Conservation (phyloP, 2,329 filamentous ascomycete genomes). For the Dactylonectria macrodidyma region DNA sequence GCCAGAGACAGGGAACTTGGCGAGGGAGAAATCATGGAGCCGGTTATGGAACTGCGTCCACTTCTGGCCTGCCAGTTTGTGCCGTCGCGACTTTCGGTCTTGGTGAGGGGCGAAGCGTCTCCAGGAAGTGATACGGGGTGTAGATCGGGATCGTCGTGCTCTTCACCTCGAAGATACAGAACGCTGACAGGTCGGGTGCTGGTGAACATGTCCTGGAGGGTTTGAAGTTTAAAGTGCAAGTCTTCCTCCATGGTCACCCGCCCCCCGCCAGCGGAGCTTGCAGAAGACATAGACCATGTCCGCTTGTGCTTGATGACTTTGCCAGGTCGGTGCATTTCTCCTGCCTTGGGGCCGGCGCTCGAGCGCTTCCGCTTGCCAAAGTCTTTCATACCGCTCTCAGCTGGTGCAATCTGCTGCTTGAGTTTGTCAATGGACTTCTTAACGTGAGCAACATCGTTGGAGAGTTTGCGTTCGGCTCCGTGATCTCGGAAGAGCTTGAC, state of each 20-base stretch:
- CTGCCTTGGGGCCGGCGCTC: constrained; percentile 62
- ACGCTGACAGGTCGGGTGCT: constrained; percentile 85
- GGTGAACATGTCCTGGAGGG: constrained; percentile 89
- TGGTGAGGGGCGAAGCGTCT: constrained; percentile 74
- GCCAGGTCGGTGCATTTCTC: constrained; percentile 74
- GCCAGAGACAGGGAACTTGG: constrained; percentile 76
- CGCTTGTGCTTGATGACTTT: constrained; percentile 93
- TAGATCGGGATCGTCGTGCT: constrained; percentile 84
- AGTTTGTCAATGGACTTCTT: constrained; percentile 98
- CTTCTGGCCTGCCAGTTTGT: constrained; percentile 67
- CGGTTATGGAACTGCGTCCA: constrained; percentile 70
- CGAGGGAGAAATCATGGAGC: constrained; percentile 76
- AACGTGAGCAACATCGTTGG: constrained; percentile 94
- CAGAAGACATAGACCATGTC: constrained; percentile 94
- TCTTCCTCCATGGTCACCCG: constrained; percentile 79
- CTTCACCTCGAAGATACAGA: constrained; percentile 82
- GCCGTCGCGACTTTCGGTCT: constrained; percentile 63
- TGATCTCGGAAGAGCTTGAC: constrained; percentile 98
- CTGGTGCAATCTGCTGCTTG: constrained; percentile 91
- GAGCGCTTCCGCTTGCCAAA: constrained; percentile 76
- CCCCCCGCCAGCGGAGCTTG: constrained; percentile 68
- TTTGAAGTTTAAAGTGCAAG: constrained; percentile 82
- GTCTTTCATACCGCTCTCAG: constrained; percentile 77
- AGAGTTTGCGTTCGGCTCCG: constrained; percentile 93
- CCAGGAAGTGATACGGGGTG: constrained; percentile 82